Base-by-base conservation (phyloP, 257 asterid species). In the Ehretia macrophylla region DNA sequence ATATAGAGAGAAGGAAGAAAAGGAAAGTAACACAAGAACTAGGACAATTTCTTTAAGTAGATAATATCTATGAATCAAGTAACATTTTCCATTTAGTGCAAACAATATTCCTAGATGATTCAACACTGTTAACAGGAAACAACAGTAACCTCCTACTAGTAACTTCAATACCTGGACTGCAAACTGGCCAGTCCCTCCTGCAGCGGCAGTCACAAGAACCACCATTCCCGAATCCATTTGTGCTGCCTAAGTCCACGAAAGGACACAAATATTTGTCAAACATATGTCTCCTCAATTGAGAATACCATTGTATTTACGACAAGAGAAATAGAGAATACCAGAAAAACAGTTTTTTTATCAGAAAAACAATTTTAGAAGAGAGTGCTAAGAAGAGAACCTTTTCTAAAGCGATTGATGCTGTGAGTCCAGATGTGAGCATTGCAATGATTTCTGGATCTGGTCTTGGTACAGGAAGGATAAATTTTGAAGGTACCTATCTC, bases 161-260 rank as follows among this genome's bases (percentile, higher is more conserved):
- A 27, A 27, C 35, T 42, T 42, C 47, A 42, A 10, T 81, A 92
- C 97, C 99, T 92, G 99, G 67, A 92, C 97, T 4, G 99, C 97
- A 77, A 92, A 92, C 77, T 92, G 97, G 68, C 97, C 99, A 23
- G 99, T 92, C 46, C 97, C 99, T 65, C 97, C 99, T 51, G 97
- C 99, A 72, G 99, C 99, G 48, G 97, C 99, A 55, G 97, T 92
- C 68, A 92, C 95, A 21, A 92, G 95, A 68, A 92, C 97, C 56
- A 84, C 72, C 80, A 86, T 88, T 58, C 96, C 96, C 0, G 94
- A 81, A 54, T 72, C 97, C 94, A 86, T 81, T 69, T 73, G 96
- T 72, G 94, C 97, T 57, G 95, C 90, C 99, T 92, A 63, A 64
- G 17, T 60, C 22, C 16, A 73, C 37, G 71, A 65, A 64, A 22